Percentiles rank a stretch among this genome's conserved stretches.
phyloP scores from a whole-genome alignment of 176 grass and related monocot species.

The Miscanthus lutarioriparius region DNA sequence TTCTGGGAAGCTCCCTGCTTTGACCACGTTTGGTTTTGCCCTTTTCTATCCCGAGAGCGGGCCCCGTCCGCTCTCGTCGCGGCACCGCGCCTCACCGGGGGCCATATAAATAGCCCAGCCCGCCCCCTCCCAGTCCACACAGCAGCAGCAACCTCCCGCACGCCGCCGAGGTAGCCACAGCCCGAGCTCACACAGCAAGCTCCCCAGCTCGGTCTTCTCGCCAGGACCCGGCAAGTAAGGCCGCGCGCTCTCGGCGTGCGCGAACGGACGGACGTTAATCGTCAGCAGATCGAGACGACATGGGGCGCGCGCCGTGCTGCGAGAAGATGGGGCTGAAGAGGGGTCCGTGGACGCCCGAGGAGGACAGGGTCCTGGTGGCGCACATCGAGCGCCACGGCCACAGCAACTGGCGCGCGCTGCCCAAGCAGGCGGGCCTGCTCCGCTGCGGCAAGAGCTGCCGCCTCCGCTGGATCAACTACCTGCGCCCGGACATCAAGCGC shows the following conservation, averaged over 20 bases:
- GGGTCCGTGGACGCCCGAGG: conserved; percentile 75
- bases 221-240: neutral
- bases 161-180: neutral
- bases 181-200: neutral
- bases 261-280: too few relatives aligned
- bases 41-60: neutral
- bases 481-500: conserved; percentile 79
- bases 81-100: too few relatives aligned
- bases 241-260: too few relatives aligned
- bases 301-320: conserved; percentile 34
- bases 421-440: conserved; percentile 67
- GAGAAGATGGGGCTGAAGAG: conserved; percentile 78
- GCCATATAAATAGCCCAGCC: conserved; percentile 30
- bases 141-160: neutral
- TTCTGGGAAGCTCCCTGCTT: conserved; percentile 12
- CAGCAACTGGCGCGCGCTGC: conserved; percentile 84
- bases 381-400: conserved; percentile 77
- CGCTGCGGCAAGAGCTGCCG: conserved; percentile 93
- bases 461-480: conserved; percentile 90
- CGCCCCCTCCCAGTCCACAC: neutral
- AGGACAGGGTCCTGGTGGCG: conserved; percentile 58
- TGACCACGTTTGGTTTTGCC: conserved; percentile 42
- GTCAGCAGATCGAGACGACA: neutral
- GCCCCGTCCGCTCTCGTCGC: neutral
- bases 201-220: neutral